Evolutionary conservation across 1,284 basidiomycete species (phyloP).

Genomic region (Acaromyces ingoldii): DNA sequence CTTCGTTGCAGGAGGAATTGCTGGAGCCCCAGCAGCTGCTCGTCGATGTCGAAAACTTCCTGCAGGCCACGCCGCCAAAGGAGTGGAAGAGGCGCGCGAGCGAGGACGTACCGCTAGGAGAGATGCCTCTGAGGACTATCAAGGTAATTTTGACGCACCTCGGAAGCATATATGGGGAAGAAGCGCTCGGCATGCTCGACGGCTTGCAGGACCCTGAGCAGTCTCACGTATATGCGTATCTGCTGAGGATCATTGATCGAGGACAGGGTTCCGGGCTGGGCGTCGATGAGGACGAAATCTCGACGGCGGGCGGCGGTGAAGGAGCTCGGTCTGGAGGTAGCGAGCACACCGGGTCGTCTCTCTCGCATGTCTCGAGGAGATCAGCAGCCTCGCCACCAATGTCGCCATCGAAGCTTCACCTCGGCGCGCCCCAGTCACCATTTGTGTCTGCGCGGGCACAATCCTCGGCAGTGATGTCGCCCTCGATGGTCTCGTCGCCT

Average conservation of each 20-base stretch:
- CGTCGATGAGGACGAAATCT: constrained; percentile 18
- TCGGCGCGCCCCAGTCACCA: constrained; percentile 13
- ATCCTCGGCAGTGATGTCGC: too few species aligned
- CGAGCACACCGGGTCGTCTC: constrained; percentile 11
- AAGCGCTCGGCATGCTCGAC: constrained; percentile 38
- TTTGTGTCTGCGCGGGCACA: too few species aligned
- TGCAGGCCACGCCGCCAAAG: constrained; percentile 86
- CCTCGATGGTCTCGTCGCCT: too few species aligned
- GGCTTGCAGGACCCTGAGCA: constrained; percentile 38
- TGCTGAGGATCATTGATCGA: constrained; percentile 26
- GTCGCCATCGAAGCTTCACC: constrained; percentile 5
- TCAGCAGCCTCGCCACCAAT: constrained; percentile 2
- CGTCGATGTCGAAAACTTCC: constrained; percentile 87
- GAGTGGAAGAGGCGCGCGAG: constrained; percentile 89
- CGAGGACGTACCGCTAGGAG: constrained; percentile 85
- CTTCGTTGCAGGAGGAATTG: constrained; percentile 73
- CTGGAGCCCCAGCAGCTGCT: constrained; percentile 84
- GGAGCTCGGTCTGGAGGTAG: constrained; percentile 65
- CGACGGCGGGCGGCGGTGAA: constrained; percentile 52
- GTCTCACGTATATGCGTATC: constrained; percentile 44
- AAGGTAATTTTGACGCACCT: constrained; percentile 60
- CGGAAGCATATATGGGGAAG: constrained; percentile 35
- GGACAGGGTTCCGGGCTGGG: too few species aligned
- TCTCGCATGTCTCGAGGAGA: too few species aligned
- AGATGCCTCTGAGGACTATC: constrained; percentile 93